Evolutionary conservation across 768 basidiomycete genomes (phyloP).

Genomic region (Jaapia argillacea): DNA sequence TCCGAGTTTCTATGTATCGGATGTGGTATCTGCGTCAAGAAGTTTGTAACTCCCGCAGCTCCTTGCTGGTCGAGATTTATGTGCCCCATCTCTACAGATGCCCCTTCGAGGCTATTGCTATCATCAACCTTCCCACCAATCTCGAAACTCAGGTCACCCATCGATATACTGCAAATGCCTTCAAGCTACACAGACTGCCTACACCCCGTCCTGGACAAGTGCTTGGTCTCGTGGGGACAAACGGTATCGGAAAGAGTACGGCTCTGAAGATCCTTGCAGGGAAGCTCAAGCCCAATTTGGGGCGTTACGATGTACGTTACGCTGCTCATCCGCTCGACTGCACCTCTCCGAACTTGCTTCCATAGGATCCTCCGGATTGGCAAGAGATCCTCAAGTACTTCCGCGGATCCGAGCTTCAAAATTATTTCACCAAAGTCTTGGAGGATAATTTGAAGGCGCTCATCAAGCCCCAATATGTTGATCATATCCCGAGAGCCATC

Average conservation of each 20-base stretch:
- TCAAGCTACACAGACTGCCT: conserved; percentile 97
- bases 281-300: conserved; percentile 96
- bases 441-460: conserved; percentile 98
- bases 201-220: conserved; percentile 97
- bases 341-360: conserved; percentile 4
- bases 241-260: conserved; percentile 99
- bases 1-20: conserved; percentile 99
- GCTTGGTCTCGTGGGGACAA: conserved; percentile 96
- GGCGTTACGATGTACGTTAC: conserved; percentile 80
- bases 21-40: conserved; percentile 99
- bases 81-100: conserved; percentile 44
- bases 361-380: conserved; percentile 99
- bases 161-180: conserved; percentile 95
- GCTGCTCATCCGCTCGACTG: not conserved
- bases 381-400: conserved; percentile 97
- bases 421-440: conserved; percentile 98
- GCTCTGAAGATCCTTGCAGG: conserved; percentile 95
- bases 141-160: conserved; percentile 94
- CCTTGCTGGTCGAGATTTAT: not conserved
- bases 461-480: conserved; percentile 99
- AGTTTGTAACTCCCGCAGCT: conserved; percentile 42
- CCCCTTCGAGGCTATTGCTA: conserved; percentile 97
- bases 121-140: conserved; percentile 98
- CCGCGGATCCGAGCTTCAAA: conserved; percentile 96
- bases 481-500: conserved; percentile 95